Base-by-base conservation (phyloP, 140 eudicot genomes). In the Ambrosia hybrid region DNA sequence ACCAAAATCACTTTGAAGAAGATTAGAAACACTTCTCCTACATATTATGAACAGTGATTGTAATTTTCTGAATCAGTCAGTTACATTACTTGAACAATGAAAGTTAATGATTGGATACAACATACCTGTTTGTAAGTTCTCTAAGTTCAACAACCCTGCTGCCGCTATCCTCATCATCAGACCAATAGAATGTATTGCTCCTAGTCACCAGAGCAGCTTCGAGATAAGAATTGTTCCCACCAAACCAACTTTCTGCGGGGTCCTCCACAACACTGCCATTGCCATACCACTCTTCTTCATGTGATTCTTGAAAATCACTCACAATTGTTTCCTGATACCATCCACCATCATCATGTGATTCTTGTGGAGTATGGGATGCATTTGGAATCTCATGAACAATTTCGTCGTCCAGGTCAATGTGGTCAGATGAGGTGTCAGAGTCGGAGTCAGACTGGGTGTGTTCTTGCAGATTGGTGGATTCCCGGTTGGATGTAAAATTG, bases 101-200 rank as follows among this genome's bases (percentile, higher is more conserved):
- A 41, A 15, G 36, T 65, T 9, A 51, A 51, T 38, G 14, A 45
- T 65, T n/a, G 26, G 53, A 49, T 60, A 15, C 34, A 41, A 37
- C 13, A 14, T 78, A 94, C 99, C 99, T 85, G 90, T 81, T 91
- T 34, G 83, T 62, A 69, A 94, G 95, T 80, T 86, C 90, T 78
- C 90, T 80, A n/a, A 94, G 80, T 72, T 94, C 99, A 53, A 76
- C 72, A 38, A 79, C 74, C 64, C 67, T 82, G 65, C 81, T 62
- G 21, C 62, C 48, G 37, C 14, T 81, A 57, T 49, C 75, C 69
- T 51, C 57, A 76, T 83, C 83, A 64, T 81, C 94, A 12, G 89
- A 81, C 69, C 78, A 82, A 65, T 86, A 70, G 67, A 73, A 76
- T 33, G 86, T 8, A 68, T 79, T 78, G 53, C 67, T 72, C 72